Evolutionary conservation across 2,329 filamentous ascomycete species (phyloP), one percentile per base, ranked within the genome.

Genomic region (Neofusicoccum parvum): DNA sequence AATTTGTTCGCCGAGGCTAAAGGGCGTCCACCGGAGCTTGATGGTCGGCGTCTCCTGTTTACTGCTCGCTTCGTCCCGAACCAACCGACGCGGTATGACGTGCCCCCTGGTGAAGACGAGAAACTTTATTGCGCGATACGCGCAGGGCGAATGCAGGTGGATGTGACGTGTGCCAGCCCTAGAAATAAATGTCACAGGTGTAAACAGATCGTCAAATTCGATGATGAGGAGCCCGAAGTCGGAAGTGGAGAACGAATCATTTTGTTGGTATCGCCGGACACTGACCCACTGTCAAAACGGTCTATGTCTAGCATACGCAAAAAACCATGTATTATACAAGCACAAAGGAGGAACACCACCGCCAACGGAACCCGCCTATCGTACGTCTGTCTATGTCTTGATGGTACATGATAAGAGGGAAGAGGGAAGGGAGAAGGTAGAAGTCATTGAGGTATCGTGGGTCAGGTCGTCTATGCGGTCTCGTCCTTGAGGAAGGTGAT

Each of bases 401-500:
- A 71, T 78, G 72, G 70, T 78, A 78, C 75, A 78, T 69, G 71
- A 68, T 67, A 68, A 69, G 51, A 69, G 54, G 41, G 65, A 70
- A 69, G 68, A 69, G 66, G 69, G 23, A 46, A 48, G 27, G n/a
- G 37, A 37, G 32, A 56, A 72, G 49, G 39, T 39, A 32, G 27
- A 46, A 53, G 36, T 46, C 48, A 49, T 64, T 64, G 62, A 62
- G 62, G 65, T 68, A 78, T 80, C 68, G 66, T 73, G 50, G 75
- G 72, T 43, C 69, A 68, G 64, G 69, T 71, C 77, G 75, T 85
- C 83, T 92, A 92, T 82, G 84, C 83, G 76, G 89, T 92, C 75
- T 87, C 80, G 70, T 91, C 84, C 81, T 87, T 85, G 79, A 92
- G 86, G 87, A 82, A 91, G 77, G 92, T 93, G 88, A 99, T 97